phyloP scores from a whole-genome alignment of 495 filamentous ascomycete species.

The Aspergillus indologenus region DNA sequence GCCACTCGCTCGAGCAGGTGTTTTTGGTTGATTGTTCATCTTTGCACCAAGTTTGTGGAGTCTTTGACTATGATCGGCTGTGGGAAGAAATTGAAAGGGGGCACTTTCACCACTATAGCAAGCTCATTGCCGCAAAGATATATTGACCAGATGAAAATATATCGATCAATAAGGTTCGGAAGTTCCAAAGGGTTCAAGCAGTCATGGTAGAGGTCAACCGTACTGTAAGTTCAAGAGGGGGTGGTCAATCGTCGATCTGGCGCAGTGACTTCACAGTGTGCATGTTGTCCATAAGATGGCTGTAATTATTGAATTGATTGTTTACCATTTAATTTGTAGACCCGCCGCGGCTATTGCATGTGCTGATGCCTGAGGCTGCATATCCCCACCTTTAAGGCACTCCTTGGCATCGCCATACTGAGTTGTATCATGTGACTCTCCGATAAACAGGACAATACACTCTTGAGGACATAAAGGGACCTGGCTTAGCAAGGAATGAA shows the following conservation, averaged over 20 bases:
- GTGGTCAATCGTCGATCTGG: not conserved
- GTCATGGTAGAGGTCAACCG: not conserved
- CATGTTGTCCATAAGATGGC: not conserved
- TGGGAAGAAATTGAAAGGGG: conserved; percentile 1
- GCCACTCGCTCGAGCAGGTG: conserved; percentile 31
- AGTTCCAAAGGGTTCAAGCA: too few species aligned
- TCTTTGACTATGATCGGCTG: not conserved
- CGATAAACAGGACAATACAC: too few species aligned
- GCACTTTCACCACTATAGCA: conserved; percentile 3
- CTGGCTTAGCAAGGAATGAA: too few species aligned
- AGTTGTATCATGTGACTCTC: too few species aligned
- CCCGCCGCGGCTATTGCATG: not conserved
- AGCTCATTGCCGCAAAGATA: not conserved
- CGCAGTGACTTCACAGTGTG: not conserved
- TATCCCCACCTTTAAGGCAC: not conserved
- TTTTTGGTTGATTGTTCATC: conserved; percentile 38
- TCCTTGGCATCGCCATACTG: too few species aligned
- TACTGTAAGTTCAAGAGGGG: not conserved
- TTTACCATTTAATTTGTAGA: conserved; percentile 13
- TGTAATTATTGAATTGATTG: not conserved
- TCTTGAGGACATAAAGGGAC: too few species aligned
- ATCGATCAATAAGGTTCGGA: not conserved
- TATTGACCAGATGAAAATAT: not conserved
- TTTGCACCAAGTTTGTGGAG: conserved; percentile 8
- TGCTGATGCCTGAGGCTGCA: conserved; percentile 14